Evolutionary conservation across 2,329 filamentous ascomycete species (phyloP), one percentile per base, ranked within the genome.

Genomic region (Lachnellula suecica): DNA sequence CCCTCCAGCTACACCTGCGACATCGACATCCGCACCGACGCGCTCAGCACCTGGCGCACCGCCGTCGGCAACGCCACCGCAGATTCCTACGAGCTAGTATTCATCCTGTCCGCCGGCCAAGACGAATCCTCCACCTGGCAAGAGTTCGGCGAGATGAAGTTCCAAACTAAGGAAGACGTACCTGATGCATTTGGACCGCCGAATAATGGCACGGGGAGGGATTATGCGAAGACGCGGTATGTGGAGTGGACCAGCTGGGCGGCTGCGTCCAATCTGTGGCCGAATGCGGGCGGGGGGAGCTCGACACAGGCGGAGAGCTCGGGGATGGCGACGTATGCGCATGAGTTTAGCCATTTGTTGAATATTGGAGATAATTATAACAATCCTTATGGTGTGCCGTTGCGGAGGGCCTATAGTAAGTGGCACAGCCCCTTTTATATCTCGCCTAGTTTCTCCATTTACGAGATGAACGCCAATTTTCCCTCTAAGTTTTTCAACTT

Each of bases 91-190:
- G 55, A 57, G 24, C 17, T 54, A 2, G 45, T 54, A 2, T 57
- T 57, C 42, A 54, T 57, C 20, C 46, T 52, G 3, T 49, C 38
- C 20, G 55, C 55, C 15, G 55, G 55, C 11, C 49, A 54, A 44
- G 55, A 57, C 41, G 55, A 57, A 35, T 48, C 42, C 2, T 52
- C 49, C 10, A 52, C 55, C 37, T 57, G 55, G 55, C 55, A 57
- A 52, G 52, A 54, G 22, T 57, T 57, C 41, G 55, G 55, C 15
- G 55, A 57, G 29, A 57, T 57, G 52, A 52, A 54, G 19, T 57
- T 57, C 37, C 52, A 54, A 20, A 54, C 48, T 6, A 44, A 50
- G 17, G 49, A 57, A 35, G 55, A 57, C 22, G 46, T 57, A 4
- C 52, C 55, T 23, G 52, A 49, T 43, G 37, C 37, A 2, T 57